Evolutionary conservation across 345 rosid species (phyloP).

Genomic region (Populus davidiana): DNA sequence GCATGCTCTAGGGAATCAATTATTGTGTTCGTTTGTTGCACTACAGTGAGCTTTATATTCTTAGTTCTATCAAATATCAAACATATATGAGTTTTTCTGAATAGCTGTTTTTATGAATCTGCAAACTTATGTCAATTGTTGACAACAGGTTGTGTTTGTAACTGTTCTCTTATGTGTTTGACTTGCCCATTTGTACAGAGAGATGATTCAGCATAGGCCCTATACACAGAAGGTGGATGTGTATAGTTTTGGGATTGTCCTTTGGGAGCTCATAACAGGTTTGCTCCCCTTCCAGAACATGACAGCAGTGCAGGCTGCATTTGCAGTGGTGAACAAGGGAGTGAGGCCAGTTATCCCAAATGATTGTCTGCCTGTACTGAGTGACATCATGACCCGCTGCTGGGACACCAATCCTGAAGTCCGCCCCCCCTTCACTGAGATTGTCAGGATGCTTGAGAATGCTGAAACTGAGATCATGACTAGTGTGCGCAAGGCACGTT

Average conservation of each 20-base stretch:
- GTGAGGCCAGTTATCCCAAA: constrained; percentile 26
- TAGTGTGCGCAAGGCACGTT: constrained; percentile 31
- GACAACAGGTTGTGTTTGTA: not conserved
- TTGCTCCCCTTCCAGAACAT: constrained; percentile 33
- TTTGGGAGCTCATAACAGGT: constrained; percentile 33
- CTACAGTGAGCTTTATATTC: not conserved
- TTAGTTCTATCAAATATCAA: not conserved
- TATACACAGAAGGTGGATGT: constrained; percentile 35
- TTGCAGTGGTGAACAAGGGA: constrained; percentile 33
- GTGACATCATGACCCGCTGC: constrained; percentile 31
- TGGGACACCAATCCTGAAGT: constrained; percentile 34
- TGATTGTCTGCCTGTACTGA: constrained; percentile 26
- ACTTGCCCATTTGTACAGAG: constrained; percentile 11
- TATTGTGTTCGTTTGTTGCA: not conserved
- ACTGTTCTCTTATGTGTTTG: not conserved
- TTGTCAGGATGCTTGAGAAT: constrained; percentile 27
- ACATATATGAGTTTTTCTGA: not conserved
- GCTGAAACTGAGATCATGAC: constrained; percentile 31
- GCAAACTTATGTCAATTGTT: not conserved
- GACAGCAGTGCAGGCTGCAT: constrained; percentile 37
- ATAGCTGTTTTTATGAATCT: not conserved
- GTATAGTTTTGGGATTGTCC: constrained; percentile 33
- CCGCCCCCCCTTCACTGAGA: constrained; percentile 22
- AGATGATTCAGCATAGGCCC: constrained; percentile 35
- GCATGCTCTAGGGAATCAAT: not conserved